Evolutionary conservation across 1,284 basidiomycete species (phyloP).

Genomic region (Melampsora medusae): DNA sequence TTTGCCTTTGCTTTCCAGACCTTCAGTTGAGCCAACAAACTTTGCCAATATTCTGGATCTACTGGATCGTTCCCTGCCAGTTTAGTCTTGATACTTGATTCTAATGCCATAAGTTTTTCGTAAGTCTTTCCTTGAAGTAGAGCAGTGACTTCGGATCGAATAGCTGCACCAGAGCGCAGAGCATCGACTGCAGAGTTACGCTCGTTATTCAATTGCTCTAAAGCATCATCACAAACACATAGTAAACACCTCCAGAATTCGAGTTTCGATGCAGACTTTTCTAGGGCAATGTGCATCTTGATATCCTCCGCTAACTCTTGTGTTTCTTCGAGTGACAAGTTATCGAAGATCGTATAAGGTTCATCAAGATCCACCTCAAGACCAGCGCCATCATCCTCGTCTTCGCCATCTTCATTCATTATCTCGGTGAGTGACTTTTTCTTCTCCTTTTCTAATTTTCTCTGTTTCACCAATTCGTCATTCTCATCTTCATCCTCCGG

Average conservation of each 20-base stretch:
- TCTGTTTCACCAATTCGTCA: conserved; percentile 38
- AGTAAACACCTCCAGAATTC: conserved; percentile 99
- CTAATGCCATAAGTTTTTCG: conserved; percentile 76
- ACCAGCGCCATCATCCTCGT: conserved; percentile 76
- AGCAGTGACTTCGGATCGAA: conserved; percentile 72
- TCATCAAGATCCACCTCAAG: conserved; percentile 97
- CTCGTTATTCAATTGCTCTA: conserved; percentile 70
- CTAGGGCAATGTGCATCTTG: conserved; percentile 81
- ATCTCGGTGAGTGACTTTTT: conserved; percentile 53
- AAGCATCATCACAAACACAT: conserved; percentile 86
- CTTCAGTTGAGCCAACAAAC: conserved; percentile 81
- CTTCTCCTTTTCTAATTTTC: conserved; percentile 45
- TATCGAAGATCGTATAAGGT: conserved; percentile 93
- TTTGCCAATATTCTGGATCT: conserved; percentile 98
- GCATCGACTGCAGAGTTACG: conserved; percentile 61
- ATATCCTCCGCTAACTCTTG: conserved; percentile 93
- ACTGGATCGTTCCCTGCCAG: conserved; percentile 86
- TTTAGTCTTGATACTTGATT: conserved; percentile 82
- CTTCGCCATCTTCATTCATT: conserved; percentile 58
- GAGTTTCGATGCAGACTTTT: conserved; percentile 77
- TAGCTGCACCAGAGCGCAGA: conserved; percentile 64
- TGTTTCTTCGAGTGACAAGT: conserved; percentile 78
- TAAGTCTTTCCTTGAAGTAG: conserved; percentile 76
- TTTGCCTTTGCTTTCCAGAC: conserved; percentile 99
- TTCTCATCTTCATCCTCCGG: conserved; percentile 49